Conservation (phyloP, 306 rosid species). For the Lithocarpus polystachyus region DNA sequence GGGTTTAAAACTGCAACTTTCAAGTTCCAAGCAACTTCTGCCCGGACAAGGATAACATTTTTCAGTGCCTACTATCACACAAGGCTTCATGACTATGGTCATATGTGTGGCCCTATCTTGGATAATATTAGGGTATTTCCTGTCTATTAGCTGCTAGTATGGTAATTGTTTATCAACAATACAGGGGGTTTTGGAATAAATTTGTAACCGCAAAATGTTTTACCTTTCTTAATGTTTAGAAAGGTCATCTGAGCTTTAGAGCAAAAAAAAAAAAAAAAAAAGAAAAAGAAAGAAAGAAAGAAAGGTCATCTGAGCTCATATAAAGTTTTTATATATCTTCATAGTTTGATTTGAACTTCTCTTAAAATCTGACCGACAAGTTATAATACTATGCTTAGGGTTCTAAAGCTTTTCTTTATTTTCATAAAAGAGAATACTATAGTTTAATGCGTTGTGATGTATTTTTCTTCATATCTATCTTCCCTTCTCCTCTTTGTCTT, state of each 20-base stretch:
- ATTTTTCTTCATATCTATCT: too few relatives aligned
- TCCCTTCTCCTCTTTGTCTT: too few relatives aligned
- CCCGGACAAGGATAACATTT: constrained; percentile 40
- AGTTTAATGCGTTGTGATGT: too few relatives aligned
- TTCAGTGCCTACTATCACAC: constrained; percentile 49
- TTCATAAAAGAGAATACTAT: too few relatives aligned
- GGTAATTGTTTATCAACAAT: neutral
- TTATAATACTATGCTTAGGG: too few relatives aligned
- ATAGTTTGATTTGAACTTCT: neutral
- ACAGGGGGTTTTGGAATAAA: neutral
- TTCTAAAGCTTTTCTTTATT: too few relatives aligned
- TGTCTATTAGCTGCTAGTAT: neutral
- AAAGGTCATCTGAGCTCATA: neutral
- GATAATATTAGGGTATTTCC: constrained; percentile 45
- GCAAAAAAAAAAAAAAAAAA: too few relatives aligned
- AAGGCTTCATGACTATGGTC: constrained; percentile 35
- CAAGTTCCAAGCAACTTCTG: constrained; percentile 36
- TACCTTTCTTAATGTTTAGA: neutral
- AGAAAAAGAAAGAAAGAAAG: too few relatives aligned
- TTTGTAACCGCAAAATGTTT: neutral
- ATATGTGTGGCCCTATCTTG: constrained; percentile 54
- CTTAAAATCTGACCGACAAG: too few relatives aligned
- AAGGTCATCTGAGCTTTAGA: neutral
- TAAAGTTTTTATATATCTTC: neutral
- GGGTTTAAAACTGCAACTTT: constrained; percentile 36